Conservation (phyloP, 495 filamentous ascomycete genomes). For the Daldinia caldariorum region DNA sequence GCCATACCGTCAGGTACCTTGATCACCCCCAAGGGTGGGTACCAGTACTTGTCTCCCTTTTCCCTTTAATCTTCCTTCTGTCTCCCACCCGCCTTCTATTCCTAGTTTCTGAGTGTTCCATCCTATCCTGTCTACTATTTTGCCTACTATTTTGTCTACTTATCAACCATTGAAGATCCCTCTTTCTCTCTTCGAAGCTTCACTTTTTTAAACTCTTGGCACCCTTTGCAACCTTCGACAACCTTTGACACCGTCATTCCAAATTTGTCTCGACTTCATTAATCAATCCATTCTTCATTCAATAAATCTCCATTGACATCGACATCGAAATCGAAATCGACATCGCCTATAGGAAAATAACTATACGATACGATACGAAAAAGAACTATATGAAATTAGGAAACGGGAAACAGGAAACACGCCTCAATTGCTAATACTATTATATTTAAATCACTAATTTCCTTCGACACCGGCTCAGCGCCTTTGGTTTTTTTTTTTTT, state of each 20-base stretch:
- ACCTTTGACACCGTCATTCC: constrained; percentile 4
- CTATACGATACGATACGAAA: background rate
- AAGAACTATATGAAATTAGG: too few species aligned
- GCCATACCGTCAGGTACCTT: constrained; percentile 40
- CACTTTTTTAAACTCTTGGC: constrained; percentile 1
- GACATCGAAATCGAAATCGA: too few species aligned
- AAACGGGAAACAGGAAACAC: background rate
- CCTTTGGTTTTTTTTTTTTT: constrained; percentile 15
- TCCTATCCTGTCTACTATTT: constrained; percentile 8
- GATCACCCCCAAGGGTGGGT: constrained; percentile 42
- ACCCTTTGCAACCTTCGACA: background rate
- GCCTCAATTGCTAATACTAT: constrained; percentile 29
- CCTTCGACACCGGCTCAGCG: constrained; percentile 13
- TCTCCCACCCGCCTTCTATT: constrained; percentile 41
- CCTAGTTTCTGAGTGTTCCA: constrained; percentile 35
- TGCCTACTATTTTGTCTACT: constrained; percentile 6
- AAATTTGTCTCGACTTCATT: constrained; percentile 15
- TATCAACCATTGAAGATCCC: constrained; percentile 23
- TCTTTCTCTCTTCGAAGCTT: constrained; percentile 20
- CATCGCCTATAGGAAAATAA: background rate
- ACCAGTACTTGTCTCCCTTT: constrained; percentile 44
- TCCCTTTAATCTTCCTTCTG: constrained; percentile 43
- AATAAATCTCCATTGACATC: constrained; percentile 11
- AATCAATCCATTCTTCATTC: background rate
- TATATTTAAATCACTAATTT: constrained; percentile 13